Evolutionary conservation across 768 basidiomycete genomes (phyloP).

Genomic region (Kwoniella sp.): DNA sequence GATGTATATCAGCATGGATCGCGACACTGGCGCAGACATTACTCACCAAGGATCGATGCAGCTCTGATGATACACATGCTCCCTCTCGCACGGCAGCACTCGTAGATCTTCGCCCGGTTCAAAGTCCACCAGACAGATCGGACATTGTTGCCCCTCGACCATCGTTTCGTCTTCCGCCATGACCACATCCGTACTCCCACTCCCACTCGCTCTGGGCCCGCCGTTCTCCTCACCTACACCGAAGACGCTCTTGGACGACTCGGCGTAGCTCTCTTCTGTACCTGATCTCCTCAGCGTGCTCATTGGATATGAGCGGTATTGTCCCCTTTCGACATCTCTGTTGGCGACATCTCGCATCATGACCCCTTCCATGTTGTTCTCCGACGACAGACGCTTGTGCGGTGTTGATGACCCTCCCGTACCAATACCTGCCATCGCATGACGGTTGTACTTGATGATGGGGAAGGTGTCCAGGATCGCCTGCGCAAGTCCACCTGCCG

Average conservation of each 20-base stretch:
- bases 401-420: constrained; percentile 10
- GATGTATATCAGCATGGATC: background rate
- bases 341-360: background rate
- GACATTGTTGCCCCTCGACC: constrained; percentile 72
- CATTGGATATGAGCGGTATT: no score
- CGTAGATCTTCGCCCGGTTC: constrained; percentile 89
- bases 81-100: constrained; percentile 82
- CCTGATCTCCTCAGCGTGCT: background rate
- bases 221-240: background rate
- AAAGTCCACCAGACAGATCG: constrained; percentile 91
- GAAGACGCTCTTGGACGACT: constrained; percentile 3
- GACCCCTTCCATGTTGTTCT: constrained; percentile 6
- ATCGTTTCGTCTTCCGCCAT: constrained; percentile 42
- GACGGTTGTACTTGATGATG: constrained; percentile 68
- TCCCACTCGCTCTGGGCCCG: constrained; percentile 8
- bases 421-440: background rate
- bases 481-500: constrained; percentile 77
- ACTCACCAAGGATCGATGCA: constrained; percentile 72
- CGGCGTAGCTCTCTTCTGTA: constrained; percentile 1
- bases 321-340: background rate
- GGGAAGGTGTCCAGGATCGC: constrained; percentile 97
- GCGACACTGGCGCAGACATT: no score
- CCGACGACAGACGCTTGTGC: constrained; percentile 18
- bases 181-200: constrained; percentile 1
- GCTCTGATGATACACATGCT: constrained; percentile 80